Evolutionary conservation across 2,329 filamentous ascomycete species (phyloP), one percentile per base, ranked within the genome.

Genomic region (Monosporascus sp.): DNA sequence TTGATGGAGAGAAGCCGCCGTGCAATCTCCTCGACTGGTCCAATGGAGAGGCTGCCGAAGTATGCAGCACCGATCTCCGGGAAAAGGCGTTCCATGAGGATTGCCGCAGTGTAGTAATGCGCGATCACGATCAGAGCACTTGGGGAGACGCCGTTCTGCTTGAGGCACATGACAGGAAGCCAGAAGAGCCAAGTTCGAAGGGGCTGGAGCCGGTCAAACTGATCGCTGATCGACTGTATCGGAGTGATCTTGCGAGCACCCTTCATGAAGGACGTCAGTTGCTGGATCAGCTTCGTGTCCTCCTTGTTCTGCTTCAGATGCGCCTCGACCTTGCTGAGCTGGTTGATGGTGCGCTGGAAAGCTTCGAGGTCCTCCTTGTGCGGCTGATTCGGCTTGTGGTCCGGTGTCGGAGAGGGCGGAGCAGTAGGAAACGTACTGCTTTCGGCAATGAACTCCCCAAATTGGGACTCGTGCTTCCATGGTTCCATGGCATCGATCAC

Each of bases 161-260:
- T 87, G 25, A 97, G 79, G 62, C 92, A 87, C 60, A 85, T 84
- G 36, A 96, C 85, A 1, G 94, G 94, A 51, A 96, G 83, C 91
- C 93, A 97, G 72, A 97, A 96, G 17, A 97, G 82, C 91, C 93
- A 97, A 61, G 89, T 89, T 51, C 92, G 83, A 54, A 99, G 80
- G 9, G 90, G 86, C 58, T 95, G 92, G 11, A 97, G 82, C 58
- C 92, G 88, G 64, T 91, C 88, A 67, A 97, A 97, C 65, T 96
- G 90, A 66, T 95, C 85, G 57, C 90, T 86, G 24, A 91, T 84
- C 24, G 85, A 83, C 58, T 88, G 79, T 14, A 80, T 79, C 5
- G 85, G 83, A 65, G 84, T 83, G 59, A 89, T 84, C 67, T 88
- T 84, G 65, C 84, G 84, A 53, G 89, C 80, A 42, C 85, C 81